Evolutionary conservation across 73 alveolate species (phyloP).

Genomic region (Paramecium caudatum): DNA sequence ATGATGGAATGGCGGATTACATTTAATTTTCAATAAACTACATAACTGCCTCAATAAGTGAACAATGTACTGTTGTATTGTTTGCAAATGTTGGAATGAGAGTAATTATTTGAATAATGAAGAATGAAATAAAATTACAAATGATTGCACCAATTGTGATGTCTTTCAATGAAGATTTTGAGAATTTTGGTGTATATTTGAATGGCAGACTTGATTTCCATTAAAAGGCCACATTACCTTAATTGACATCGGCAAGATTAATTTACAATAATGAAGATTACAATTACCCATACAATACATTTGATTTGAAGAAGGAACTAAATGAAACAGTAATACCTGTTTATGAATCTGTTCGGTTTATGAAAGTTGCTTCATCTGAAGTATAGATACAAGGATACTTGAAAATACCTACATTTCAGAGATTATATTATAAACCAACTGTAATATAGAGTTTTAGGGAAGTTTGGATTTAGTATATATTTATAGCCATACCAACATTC

Average conservation of each 20-base stretch:
- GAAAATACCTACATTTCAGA: neutral
- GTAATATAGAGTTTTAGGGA: constrained; percentile 23
- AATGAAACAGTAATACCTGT: constrained; percentile 19
- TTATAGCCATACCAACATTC: constrained; percentile 55
- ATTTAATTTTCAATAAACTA: neutral
- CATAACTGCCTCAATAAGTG: neutral
- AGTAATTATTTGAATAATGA: constrained; percentile 27
- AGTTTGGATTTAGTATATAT: constrained; percentile 59
- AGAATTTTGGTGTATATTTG: constrained; percentile 8
- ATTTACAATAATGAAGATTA: constrained; percentile 12
- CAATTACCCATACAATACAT: neutral
- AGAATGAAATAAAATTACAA: constrained; percentile 8
- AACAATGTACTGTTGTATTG: neutral
- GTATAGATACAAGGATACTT: constrained; percentile 8
- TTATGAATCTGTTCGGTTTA: neutral
- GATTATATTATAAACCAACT: constrained; percentile 21
- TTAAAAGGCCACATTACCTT: constrained; percentile 8
- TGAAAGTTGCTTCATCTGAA: neutral
- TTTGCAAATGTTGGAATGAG: constrained; percentile 57
- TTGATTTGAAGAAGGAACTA: constrained; percentile 4
- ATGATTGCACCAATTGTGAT: constrained; percentile 47
- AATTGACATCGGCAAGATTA: neutral
- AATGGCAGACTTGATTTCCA: constrained; percentile 3
- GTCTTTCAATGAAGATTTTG: constrained; percentile 34
- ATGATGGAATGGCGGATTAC: constrained; percentile 41